Evolutionary conservation across 2,329 filamentous ascomycete species (phyloP), one percentile per base, ranked within the genome.

Genomic region (Calonectria leucothoes): DNA sequence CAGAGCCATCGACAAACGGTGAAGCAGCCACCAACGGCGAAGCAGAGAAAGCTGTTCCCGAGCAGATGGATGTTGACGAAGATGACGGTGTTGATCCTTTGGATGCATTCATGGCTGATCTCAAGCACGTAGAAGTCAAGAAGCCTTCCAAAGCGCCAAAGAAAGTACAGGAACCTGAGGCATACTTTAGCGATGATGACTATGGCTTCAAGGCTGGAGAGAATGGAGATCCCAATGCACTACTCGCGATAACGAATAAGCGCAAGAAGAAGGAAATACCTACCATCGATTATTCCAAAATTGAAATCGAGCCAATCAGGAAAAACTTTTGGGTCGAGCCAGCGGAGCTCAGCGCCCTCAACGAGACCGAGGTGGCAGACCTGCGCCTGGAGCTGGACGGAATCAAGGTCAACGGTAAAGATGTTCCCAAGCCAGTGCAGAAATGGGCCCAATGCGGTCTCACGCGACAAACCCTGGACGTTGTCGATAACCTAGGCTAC

Each of bases 251-350:
- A 76, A 87, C 90, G 6, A 87, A 85, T 81, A 93, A 89, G 89
- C 93, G 88, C 81, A 98, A 98, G 87, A 98, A 98, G 89, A 98
- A 98, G 85, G 97, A 98, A 73, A 93, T 98, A n/a, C 95, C 96
- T 0, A 89, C 88, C 0, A 90, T 98, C 69, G 93, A 99, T 84
- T 98, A 98, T 84, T 90, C 88, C 79, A 98, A 98, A 85, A 86
- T 97, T 76, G 91, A 96, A 69, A 93, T 98, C 79, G 91, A 96
- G 78, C 91, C 94, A 4, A 95, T 99, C 82, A 91, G 96, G 75
- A 98, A 98, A 87, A 93, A 95, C 83, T 99, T 99, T 85, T 99
- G 98, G 89, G 93, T 94, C 12, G 96, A 98, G 82, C 96, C 97
- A 12, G 89, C 92, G 25, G 96, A 99, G 83, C 86, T 98, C 75